Conservation (phyloP, 495 filamentous ascomycete genomes). For the Aspergillus indologenus region DNA sequence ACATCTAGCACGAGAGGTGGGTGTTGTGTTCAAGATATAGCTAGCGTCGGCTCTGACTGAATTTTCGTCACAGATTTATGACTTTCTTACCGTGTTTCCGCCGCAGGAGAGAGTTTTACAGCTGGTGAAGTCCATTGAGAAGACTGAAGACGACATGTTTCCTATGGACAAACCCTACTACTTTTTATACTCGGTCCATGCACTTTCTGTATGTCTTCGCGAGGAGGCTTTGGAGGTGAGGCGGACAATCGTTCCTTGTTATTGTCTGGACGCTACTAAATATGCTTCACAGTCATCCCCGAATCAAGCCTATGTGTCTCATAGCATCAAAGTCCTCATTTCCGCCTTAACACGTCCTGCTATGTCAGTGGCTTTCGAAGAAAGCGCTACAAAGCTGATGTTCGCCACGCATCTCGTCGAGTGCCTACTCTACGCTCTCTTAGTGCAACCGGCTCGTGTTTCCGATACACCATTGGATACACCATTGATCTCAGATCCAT, state of each 20-base stretch:
- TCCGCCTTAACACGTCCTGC: slow-evolving; percentile 38
- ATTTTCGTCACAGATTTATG: slow-evolving; percentile 55
- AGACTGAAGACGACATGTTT: slow-evolving; percentile 57
- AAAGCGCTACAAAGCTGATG: slow-evolving; percentile 22
- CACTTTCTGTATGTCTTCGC: slow-evolving; percentile 52
- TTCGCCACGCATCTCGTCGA: slow-evolving; percentile 37
- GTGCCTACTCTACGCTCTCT: slow-evolving; percentile 33
- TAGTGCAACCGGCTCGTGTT: slow-evolving; percentile 17
- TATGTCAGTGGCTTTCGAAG: slow-evolving; percentile 23
- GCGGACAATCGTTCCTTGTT: not conserved
- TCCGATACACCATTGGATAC: slow-evolving; percentile 12
- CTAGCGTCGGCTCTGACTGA: slow-evolving; percentile 3
- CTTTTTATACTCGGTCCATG: slow-evolving; percentile 68
- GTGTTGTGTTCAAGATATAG: slow-evolving; percentile 7
- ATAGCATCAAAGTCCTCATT: slow-evolving; percentile 42
- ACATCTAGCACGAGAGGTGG: slow-evolving; percentile 64
- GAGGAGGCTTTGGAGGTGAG: slow-evolving; percentile 43
- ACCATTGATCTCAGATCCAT: slow-evolving; percentile 20
- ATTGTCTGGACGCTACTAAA: slow-evolving; percentile 6
- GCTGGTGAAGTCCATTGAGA: slow-evolving; percentile 53
- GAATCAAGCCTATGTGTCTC: slow-evolving; percentile 39
- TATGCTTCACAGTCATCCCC: slow-evolving; percentile 26
- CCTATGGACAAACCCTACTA: slow-evolving; percentile 69
- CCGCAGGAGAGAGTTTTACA: slow-evolving; percentile 60
- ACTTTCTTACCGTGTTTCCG: slow-evolving; percentile 71